A percentile compares a stretch with the other conserved stretches of the same genome.
These are phyloP conservation scores for Pseudopithomyces chartarum DNA, from an alignment of 2,329 filamentous ascomycete genomes.

Conservation along the genomic window DNA sequence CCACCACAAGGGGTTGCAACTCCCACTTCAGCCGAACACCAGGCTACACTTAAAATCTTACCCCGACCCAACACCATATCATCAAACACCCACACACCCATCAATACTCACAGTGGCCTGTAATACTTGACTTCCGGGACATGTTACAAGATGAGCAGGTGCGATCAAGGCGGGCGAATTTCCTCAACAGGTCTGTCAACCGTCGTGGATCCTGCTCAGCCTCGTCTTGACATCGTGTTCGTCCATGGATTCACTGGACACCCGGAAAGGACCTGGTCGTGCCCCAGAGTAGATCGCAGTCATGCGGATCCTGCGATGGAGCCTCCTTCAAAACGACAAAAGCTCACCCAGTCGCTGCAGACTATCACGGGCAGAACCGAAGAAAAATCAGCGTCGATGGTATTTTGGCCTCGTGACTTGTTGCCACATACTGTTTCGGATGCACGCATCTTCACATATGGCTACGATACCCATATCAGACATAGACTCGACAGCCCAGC, in stretches of 20 bases:
- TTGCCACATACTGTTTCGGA: constrained; percentile 8
- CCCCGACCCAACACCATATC: not conserved
- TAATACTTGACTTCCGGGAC: not conserved
- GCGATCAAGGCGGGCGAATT: not conserved
- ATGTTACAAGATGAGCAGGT: not conserved
- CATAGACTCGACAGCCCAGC: constrained; percentile 16
- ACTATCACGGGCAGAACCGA: not conserved
- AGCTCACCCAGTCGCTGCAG: constrained; percentile 6
- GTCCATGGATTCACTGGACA: constrained; percentile 19
- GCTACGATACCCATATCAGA: constrained; percentile 19
- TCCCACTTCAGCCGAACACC: not conserved
- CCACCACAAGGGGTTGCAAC: not conserved
- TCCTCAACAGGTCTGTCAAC: constrained; percentile 15
- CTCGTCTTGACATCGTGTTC: constrained; percentile 16
- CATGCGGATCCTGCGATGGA: constrained; percentile 6
- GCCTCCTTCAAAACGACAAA: constrained; percentile 15
- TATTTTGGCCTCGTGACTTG: constrained; percentile 17
- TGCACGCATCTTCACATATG: constrained; percentile 16
- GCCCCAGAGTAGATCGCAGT: constrained; percentile 3
- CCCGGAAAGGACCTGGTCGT: constrained; percentile 16
- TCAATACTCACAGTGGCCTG: not conserved
- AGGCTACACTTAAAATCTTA: not conserved
- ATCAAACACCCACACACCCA: not conserved
- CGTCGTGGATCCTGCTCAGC: constrained; percentile 13
- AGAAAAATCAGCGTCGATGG: not conserved